Conservation (phyloP, 1,139 yeast genomes). For the Lodderomyces elongisporus region DNA sequence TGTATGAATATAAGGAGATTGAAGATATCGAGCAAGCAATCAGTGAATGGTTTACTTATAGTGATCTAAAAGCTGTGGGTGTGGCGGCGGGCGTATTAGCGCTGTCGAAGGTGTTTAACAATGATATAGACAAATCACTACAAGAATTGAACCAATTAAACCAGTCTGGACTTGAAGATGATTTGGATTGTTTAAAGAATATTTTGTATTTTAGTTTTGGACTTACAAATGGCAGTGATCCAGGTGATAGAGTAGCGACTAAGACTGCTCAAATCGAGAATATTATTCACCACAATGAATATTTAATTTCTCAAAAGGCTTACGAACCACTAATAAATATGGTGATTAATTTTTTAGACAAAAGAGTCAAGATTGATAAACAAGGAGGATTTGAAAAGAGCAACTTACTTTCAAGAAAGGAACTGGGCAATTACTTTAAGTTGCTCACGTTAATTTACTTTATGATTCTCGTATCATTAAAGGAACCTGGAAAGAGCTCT, state of each 20-base stretch:
- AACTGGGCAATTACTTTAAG: constrained; percentile 24
- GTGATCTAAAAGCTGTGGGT: constrained; percentile 39
- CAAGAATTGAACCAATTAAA: background rate
- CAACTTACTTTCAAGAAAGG: constrained; percentile 3
- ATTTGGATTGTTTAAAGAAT: constrained; percentile 8
- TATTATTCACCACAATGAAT: constrained; percentile 18
- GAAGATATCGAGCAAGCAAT: constrained; percentile 43
- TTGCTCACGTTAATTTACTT: constrained; percentile 54
- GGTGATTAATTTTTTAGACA: constrained; percentile 14
- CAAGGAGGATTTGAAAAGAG: background rate
- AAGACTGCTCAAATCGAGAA: constrained; percentile 31
- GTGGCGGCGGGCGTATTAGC: constrained; percentile 16
- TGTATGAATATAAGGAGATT: constrained; percentile 42
- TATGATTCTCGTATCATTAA: constrained; percentile 29
- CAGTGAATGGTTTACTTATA: constrained; percentile 58
- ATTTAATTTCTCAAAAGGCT: constrained; percentile 9
- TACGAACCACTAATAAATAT: constrained; percentile 13
- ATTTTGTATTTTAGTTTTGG: constrained; percentile 42
- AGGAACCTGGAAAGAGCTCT: background rate
- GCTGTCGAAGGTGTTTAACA: constrained; percentile 9
- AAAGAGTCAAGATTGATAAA: constrained; percentile 14
- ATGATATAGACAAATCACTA: background rate
- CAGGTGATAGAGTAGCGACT: constrained; percentile 25
- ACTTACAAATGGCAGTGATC: constrained; percentile 1
- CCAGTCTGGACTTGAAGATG: background rate